Conservation (phyloP, 2,329 filamentous ascomycete genomes). For the Hyphodiscus sp. region DNA sequence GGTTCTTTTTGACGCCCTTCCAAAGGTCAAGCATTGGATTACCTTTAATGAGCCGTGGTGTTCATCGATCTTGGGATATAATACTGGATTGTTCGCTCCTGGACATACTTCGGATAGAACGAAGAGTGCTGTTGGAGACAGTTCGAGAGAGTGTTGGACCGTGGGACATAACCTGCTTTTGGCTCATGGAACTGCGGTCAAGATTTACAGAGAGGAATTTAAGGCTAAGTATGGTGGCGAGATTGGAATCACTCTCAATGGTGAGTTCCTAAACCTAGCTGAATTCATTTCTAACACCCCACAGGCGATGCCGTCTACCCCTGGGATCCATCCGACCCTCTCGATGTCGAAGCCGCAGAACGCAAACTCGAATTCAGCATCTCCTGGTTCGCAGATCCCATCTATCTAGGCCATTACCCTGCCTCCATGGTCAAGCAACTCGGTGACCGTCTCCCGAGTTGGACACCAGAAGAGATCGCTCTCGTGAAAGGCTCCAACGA, state of each 20-base stretch:
- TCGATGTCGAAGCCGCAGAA: conserved; percentile 67
- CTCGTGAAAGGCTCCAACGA: conserved; percentile 84
- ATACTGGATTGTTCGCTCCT: conserved; percentile 70
- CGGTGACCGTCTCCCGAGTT: conserved; percentile 67
- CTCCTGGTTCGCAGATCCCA: conserved; percentile 81
- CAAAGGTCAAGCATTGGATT: conserved; percentile 80
- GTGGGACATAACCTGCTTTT: conserved; percentile 76
- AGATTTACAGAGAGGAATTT: conserved; percentile 77
- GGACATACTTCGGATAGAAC: conserved; percentile 72
- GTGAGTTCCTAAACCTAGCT: conserved; percentile 33
- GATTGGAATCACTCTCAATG: conserved; percentile 85
- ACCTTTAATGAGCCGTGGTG: conserved; percentile 91
- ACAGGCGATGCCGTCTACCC: conserved; percentile 72
- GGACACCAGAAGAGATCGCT: conserved; percentile 63
- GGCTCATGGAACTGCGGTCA: conserved; percentile 74
- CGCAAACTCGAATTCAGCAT: conserved; percentile 85
- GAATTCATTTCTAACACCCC: background rate
- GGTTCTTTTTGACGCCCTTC: conserved; percentile 66
- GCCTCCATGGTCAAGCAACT: conserved; percentile 78
- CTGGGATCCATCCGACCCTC: conserved; percentile 71
- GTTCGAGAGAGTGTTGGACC: conserved; percentile 71
- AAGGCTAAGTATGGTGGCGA: conserved; percentile 64
- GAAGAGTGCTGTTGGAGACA: conserved; percentile 66
- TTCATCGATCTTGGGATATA: conserved; percentile 74
- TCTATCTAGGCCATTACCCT: conserved; percentile 80